Conservation (phyloP, 352 stramenopile species). For the Globisporangium paddicum region DNA sequence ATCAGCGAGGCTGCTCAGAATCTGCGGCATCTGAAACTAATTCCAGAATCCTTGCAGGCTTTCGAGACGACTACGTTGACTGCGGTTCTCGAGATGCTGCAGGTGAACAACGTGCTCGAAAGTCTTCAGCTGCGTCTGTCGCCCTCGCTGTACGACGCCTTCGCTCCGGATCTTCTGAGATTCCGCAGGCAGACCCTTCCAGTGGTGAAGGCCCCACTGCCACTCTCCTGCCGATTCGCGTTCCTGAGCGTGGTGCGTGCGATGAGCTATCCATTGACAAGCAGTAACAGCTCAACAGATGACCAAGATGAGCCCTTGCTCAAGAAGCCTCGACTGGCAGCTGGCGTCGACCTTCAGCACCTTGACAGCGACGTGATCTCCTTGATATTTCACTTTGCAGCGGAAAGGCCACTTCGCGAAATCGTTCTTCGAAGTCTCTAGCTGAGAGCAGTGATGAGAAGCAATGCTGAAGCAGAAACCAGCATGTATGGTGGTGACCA, state of each 20-base stretch:
- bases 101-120: conserved; percentile 5
- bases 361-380: conserved; percentile 7
- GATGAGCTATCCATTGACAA: not conserved
- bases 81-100: not conserved
- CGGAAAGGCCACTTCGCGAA: not conserved
- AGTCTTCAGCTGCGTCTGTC: conserved; percentile 5
- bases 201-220: not conserved
- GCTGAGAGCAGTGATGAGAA: not conserved
- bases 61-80: not conserved
- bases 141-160: not conserved
- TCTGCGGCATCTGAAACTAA: not conserved
- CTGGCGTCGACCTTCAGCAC: not conserved
- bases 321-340: not conserved
- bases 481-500: not conserved
- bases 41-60: not conserved
- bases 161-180: not conserved
- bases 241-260: conserved; percentile 5
- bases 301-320: not conserved
- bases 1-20: not conserved
- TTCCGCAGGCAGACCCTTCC: conserved; percentile 3
- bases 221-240: not conserved
- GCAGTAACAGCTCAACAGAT: not conserved
- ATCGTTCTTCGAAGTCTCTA: not conserved
- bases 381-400: conserved; percentile 14
- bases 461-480: not conserved